phyloP scores from a whole-genome alignment of 805 yeast species.

The Komagataella pastoris region DNA sequence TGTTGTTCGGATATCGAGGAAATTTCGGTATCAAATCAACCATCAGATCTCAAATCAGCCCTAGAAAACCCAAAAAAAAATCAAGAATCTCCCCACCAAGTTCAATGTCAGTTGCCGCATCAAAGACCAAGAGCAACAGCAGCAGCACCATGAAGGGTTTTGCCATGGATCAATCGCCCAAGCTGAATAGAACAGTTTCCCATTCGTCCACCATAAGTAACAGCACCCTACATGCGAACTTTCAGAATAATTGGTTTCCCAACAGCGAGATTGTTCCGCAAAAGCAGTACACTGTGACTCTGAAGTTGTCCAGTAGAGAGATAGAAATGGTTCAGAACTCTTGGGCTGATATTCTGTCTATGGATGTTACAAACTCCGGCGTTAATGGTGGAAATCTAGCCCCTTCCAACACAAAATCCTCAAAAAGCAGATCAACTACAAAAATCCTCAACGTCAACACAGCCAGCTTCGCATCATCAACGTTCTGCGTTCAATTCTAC shows the following conservation, averaged over 20 bases:
- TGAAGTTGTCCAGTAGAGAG: conserved; percentile 19
- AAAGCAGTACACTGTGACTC: conserved; percentile 8
- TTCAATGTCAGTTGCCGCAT: neutral
- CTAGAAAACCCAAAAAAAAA: neutral
- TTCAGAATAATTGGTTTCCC: conserved; percentile 21
- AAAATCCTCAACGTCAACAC: conserved; percentile 10
- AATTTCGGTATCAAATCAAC: neutral
- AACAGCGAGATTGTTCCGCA: conserved; percentile 15
- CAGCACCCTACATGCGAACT: conserved; percentile 12
- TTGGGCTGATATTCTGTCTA: conserved; percentile 26
- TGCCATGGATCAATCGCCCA: neutral
- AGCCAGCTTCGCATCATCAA: conserved; percentile 29
- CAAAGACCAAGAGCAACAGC: neutral
- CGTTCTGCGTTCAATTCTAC: conserved; percentile 69
- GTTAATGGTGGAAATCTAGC: neutral
- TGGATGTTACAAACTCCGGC: conserved; percentile 2
- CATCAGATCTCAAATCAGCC: neutral
- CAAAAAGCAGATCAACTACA: conserved; percentile 4
- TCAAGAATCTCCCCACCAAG: neutral
- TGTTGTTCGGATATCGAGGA: neutral
- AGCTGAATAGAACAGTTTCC: neutral
- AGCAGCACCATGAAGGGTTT: neutral
- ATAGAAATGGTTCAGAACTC: conserved; percentile 31
- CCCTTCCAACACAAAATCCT: conserved; percentile 2
- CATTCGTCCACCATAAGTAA: conserved; percentile 12